Conservation (phyloP, 257 asterid genomes). For the Fraxinus americana region DNA sequence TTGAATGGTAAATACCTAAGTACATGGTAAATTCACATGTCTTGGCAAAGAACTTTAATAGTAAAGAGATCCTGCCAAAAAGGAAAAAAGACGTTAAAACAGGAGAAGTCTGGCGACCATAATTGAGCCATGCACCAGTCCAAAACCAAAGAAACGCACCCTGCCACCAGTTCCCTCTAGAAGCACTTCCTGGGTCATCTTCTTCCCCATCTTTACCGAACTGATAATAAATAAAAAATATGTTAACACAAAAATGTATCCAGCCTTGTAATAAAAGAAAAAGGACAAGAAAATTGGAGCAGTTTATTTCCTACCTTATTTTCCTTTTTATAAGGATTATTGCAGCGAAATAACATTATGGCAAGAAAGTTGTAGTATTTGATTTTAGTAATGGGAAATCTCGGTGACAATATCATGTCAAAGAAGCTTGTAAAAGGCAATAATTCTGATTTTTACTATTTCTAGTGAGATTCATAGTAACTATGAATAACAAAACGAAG, state of each 20-base stretch:
- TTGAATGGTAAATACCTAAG: slow-evolving; percentile 32
- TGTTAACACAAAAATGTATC: neutral
- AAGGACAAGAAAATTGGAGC: neutral
- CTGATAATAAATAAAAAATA: slow-evolving; percentile 24
- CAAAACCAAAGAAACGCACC: slow-evolving; percentile 38
- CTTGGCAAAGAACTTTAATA: slow-evolving; percentile 46
- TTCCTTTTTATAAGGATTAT: too few relatives aligned
- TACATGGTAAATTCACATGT: slow-evolving; percentile 28
- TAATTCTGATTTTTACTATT: neutral
- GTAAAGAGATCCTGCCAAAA: slow-evolving; percentile 69
- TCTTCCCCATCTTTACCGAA: slow-evolving; percentile 60
- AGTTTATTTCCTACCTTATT: neutral
- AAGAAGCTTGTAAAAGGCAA: neutral
- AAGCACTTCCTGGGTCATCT: slow-evolving; percentile 70
- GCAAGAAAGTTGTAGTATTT: neutral
- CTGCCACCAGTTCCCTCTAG: slow-evolving; percentile 96
- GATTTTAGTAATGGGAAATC: neutral
- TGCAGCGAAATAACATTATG: neutral
- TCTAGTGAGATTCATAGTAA: neutral
- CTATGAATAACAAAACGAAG: neutral
- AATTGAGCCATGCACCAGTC: neutral
- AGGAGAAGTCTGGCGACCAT: neutral
- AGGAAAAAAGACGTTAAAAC: neutral
- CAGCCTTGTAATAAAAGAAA: neutral
- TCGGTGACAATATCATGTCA: neutral